These are phyloP conservation scores for Multifurca ochricompacta DNA, from an alignment of 768 basidiomycete genomes.

Conservation along the genomic window DNA sequence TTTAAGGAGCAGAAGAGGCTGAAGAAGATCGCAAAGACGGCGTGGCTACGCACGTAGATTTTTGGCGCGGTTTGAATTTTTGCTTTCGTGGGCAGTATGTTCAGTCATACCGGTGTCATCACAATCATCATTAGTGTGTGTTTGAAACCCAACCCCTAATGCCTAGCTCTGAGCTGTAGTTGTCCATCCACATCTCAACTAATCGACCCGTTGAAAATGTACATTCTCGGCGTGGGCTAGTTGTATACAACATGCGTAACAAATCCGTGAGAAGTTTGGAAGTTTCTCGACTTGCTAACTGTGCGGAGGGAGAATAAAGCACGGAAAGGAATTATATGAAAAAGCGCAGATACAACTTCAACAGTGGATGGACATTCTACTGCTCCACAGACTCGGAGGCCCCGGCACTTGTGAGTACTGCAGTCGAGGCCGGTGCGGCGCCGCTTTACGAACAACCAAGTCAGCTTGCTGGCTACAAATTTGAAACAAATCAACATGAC, in stretches of 20 bases:
- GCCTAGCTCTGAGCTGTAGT: slow-evolving; percentile 3
- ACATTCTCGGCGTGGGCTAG: not conserved
- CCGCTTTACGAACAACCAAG: slow-evolving; percentile 53
- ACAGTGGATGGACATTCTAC: slow-evolving; percentile 1
- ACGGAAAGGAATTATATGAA: not conserved
- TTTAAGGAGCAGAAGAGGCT: slow-evolving; percentile 75
- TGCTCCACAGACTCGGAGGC: slow-evolving; percentile 9
- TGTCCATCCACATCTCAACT: not conserved
- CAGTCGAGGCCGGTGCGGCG: slow-evolving; percentile 31
- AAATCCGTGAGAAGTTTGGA: not conserved
- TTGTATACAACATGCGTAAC: slow-evolving; percentile 5
- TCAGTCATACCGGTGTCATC: slow-evolving; percentile 9
- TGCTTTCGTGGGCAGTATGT: not conserved
- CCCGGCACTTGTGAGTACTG: not conserved
- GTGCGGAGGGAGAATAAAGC: not conserved
- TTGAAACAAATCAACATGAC: not conserved
- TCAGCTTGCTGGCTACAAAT: slow-evolving; percentile 71
- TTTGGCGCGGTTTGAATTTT: not conserved
- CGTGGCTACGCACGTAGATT: slow-evolving; percentile 67
- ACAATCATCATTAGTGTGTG: not conserved
- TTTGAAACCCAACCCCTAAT: not conserved
- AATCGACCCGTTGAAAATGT: not conserved
- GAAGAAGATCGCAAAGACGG: slow-evolving; percentile 85
- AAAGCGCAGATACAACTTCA: not conserved
- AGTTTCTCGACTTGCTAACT: slow-evolving; percentile 9